Base-by-base conservation (phyloP, 495 filamentous ascomycete genomes). In the Penicillium daleae region DNA sequence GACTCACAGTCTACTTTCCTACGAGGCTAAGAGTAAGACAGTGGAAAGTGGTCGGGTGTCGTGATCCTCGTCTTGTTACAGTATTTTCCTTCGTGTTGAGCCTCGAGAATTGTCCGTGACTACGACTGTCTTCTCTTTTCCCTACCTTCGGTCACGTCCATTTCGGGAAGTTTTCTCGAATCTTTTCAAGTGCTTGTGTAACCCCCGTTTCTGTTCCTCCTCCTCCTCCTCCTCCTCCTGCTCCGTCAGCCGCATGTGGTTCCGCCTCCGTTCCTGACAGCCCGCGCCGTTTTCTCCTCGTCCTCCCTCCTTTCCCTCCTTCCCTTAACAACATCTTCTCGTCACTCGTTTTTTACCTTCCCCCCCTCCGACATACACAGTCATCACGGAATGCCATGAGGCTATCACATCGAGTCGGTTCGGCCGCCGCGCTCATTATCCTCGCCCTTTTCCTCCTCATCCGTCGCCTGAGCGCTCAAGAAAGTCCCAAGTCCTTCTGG, bases 301-400 rank as follows among this genome's bases (percentile, higher is more conserved):
- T 27, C 48, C 52, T 60, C 35, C 60, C 56, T 53, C 49, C 32
- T 27, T 19, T 46, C 57, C 53, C 53, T 21, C 3, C 22, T 21
- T 19, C 37, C 9, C 40, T 15, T 29, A 37, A n/a, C 39, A 40
- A 44, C 51, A n/a, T n/a, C n/a, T n/a, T 57, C 32, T 67, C 40
- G 19, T 42, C 29, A 42, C 50, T 35, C 32, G 22, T 44, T 55
- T n/a, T 33, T 31, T 49, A 6, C 51, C 44, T 15, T 17, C 39
- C 42, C n/a, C 19, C 17, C n/a, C 48, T 37, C 49, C 44, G 52
- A 17, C 52, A n/a, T 42, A n/a, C 42, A 31, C 35, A 51, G 8
- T 49, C 29, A 67, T 56, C 63, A 65, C 62, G 75, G 66, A 60
- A 80, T 82, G 79, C 75, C 63, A 78, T 79, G 78, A 76, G 74